A percentile compares a stretch with the other conserved stretches of the same genome.
Evolutionary conservation across 108 stramenopile genomes (phyloP).

Genomic region (Pseudonitzschia multiseries): DNA sequence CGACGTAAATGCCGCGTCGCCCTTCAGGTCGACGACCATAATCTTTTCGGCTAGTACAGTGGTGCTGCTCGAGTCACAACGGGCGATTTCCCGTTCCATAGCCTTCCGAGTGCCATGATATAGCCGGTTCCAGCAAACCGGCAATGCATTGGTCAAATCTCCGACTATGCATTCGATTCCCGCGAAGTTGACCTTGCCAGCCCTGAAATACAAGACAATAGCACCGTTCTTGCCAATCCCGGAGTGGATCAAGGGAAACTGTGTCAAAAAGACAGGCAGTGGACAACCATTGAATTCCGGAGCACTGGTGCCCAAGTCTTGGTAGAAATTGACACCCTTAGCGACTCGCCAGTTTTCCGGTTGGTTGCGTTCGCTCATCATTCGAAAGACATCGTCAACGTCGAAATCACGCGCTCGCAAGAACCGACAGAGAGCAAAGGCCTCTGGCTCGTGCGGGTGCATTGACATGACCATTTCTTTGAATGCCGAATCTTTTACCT

Average conservation of each 20-base stretch:
- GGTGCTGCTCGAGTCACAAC: neutral
- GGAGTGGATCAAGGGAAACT: constrained; percentile 7
- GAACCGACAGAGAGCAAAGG: constrained; percentile 27
- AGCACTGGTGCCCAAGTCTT: neutral
- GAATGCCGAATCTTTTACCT: constrained; percentile 12
- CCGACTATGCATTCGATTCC: constrained; percentile 11
- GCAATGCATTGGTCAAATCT: constrained; percentile 13
- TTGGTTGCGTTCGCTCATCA: constrained; percentile 8
- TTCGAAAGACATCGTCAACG: neutral
- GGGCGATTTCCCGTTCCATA: constrained; percentile 18
- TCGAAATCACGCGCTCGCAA: constrained; percentile 22
- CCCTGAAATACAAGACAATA: constrained; percentile 20
- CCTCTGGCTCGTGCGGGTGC: constrained; percentile 15
- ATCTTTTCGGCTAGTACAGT: constrained; percentile 16
- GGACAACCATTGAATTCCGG: constrained; percentile 14
- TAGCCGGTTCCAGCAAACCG: constrained; percentile 11
- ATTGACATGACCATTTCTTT: constrained; percentile 22
- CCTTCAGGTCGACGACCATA: constrained; percentile 20
- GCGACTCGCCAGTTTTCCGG: constrained; percentile 9
- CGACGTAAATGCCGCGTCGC: constrained; percentile 6
- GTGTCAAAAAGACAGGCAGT: constrained; percentile 9
- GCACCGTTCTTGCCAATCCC: constrained; percentile 27
- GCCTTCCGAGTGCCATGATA: neutral
- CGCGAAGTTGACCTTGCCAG: neutral
- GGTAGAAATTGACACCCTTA: neutral